Evolutionary conservation across 495 filamentous ascomycete genomes (phyloP), one percentile per base, ranked within the genome.

Genomic region (Glonium stellatum): DNA sequence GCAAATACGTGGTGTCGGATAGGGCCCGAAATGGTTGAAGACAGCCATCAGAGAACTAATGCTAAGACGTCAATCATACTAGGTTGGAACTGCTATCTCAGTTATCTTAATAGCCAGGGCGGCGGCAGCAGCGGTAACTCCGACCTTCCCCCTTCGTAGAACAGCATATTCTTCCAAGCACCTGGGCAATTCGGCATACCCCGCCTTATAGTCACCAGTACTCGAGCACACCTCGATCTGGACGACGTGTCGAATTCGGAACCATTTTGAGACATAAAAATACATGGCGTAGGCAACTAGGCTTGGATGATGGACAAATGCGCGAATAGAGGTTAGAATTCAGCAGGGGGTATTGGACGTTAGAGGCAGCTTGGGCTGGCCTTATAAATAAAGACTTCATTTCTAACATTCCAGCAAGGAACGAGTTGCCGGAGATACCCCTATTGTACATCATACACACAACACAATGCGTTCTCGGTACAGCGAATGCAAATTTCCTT

Each of bases 71-170:
- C 18, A 13, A 44, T 18, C 10, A 77, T 64, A 47, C 72, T 79
- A 82, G 92, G 90, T 61, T 98, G 93, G 93, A 98, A 98, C 70
- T 96, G 90, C 71, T 93, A 96, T 72, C 73, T 98, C 53, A 96
- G 91, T 74, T 85, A 80, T 70, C 75, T 95, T 61, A 95, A 92
- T 74, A 92, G 71, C 63, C 19, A 22, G 13, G 48, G 48, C 23
- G 48, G 48, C 19, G 23, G 18, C 13, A 23, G 18, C 21, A 27
- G 5, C 21, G 23, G 25, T 18, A 15, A 51, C 18, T 25, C 21
- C 13, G 48, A 51, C 5, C 21, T 25, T 1, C 48, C 48, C 25
- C 48, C 48, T 15, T 51, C 18, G 48, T 22, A 25, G 48, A 22
- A 23, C 21, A 3, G 19, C 48, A 25, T 15, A 25, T 31, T 23